These are phyloP conservation scores for Thermothielavioides terrestris DNA, from an alignment of 495 filamentous ascomycete genomes.

Conservation along the genomic window DNA sequence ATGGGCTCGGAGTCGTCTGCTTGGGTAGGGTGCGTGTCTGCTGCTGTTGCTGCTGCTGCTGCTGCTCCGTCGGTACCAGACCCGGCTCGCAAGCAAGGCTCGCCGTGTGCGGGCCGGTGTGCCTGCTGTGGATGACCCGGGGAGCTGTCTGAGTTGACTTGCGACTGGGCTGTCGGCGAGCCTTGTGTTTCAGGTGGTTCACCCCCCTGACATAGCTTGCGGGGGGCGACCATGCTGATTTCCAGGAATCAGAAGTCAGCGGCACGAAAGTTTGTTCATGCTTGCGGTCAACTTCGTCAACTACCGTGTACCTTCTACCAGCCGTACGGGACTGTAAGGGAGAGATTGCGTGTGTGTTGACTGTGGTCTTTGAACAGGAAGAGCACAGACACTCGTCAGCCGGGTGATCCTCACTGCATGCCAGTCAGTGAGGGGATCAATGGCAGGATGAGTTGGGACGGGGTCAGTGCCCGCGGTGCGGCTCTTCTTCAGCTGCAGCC, in stretches of 20 bases:
- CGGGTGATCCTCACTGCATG: not conserved
- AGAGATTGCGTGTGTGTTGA: too few relatives aligned
- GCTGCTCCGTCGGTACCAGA: not conserved
- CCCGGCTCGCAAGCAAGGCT: not conserved
- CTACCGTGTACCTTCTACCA: too few relatives aligned
- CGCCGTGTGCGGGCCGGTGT: not conserved
- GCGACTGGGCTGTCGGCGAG: not conserved
- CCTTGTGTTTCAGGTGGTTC: slow-evolving; percentile 12
- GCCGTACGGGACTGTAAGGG: too few relatives aligned
- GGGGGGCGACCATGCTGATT: not conserved
- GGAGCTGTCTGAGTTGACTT: not conserved
- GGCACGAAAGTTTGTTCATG: not conserved
- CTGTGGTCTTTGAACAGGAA: too few relatives aligned
- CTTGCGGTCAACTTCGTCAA: not conserved
- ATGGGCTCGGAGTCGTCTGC: too few relatives aligned
- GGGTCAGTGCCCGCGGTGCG: not conserved
- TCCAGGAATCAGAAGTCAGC: not conserved
- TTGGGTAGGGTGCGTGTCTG: too few relatives aligned
- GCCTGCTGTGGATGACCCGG: not conserved
- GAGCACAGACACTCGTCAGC: not conserved
- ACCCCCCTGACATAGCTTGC: not conserved
- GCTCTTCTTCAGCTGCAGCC: not conserved
- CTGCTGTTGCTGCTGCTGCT: not conserved
- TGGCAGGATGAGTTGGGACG: not conserved
- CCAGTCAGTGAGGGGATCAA: not conserved